Conservation (phyloP, 768 basidiomycete genomes). For the Albatrellus ellisii region DNA sequence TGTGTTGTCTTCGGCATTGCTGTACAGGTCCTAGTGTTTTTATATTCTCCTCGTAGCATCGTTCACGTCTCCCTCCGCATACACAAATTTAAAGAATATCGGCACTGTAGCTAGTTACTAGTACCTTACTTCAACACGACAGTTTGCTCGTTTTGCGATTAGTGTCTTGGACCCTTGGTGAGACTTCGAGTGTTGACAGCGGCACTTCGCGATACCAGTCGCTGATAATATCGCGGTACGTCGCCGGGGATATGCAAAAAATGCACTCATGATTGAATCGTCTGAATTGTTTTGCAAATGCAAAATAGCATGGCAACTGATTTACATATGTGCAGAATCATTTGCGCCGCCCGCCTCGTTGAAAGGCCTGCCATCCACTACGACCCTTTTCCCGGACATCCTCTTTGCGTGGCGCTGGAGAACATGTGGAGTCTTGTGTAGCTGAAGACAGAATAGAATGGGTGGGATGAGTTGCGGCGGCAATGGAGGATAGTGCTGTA, state of each 20-base stretch:
- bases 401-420: slow-evolving; percentile 9
- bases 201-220: background rate
- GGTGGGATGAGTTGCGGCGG: background rate
- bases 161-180: background rate
- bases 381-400: slow-evolving; percentile 10
- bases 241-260: background rate
- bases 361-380: slow-evolving; percentile 15
- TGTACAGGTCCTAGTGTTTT: slow-evolving; percentile 3
- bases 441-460: background rate
- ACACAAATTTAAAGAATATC: slow-evolving; percentile 21
- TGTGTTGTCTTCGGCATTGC: background rate
- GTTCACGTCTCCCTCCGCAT: slow-evolving; percentile 14
- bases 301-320: background rate
- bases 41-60: slow-evolving; percentile 11
- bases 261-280: background rate
- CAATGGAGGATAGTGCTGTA: background rate
- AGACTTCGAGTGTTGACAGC: background rate
- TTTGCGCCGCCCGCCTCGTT: slow-evolving; percentile 13
- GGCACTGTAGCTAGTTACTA: slow-evolving; percentile 18
- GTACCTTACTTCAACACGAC: slow-evolving; percentile 14
- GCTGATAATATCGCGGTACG: background rate
- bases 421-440: background rate
- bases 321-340: background rate
- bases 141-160: slow-evolving; percentile 7
- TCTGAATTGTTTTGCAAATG: background rate